phyloP scores from a whole-genome alignment of 495 filamentous ascomycete genomes.

The Astrothelium macrocarpum region DNA sequence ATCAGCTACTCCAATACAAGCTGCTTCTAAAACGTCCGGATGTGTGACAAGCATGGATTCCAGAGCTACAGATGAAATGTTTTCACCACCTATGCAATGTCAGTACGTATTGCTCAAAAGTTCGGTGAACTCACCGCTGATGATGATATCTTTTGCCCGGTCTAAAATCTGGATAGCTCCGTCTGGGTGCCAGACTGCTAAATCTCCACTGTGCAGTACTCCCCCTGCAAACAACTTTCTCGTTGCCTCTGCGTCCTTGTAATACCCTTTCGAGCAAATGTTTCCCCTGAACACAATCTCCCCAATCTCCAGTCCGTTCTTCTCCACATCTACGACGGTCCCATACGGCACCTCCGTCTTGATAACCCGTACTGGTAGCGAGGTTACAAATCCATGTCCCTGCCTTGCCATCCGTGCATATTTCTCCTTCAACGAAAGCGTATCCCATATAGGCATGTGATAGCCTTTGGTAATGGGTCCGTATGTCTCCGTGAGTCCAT shows the following conservation, averaged over 20 bases:
- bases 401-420: slow-evolving; percentile 85
- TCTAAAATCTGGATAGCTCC: slow-evolving; percentile 88
- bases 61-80: slow-evolving; percentile 87
- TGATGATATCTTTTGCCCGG: slow-evolving; percentile 94
- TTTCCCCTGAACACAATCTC: slow-evolving; percentile 89
- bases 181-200: slow-evolving; percentile 87
- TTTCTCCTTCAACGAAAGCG: slow-evolving; percentile 57
- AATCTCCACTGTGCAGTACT: slow-evolving; percentile 76
- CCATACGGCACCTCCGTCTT: slow-evolving; percentile 62
- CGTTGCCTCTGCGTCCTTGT: slow-evolving; percentile 82
- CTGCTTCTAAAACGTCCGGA: slow-evolving; percentile 80
- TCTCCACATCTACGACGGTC: slow-evolving; percentile 62
- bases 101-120: not conserved
- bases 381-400: slow-evolving; percentile 84
- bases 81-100: slow-evolving; percentile 65
- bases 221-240: slow-evolving; percentile 81
- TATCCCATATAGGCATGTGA: slow-evolving; percentile 70
- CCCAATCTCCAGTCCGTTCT: slow-evolving; percentile 80
- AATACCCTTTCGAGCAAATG: slow-evolving; percentile 85
- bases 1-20: slow-evolving; percentile 81
- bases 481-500: slow-evolving; percentile 92
- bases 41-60: slow-evolving; percentile 89
- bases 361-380: slow-evolving; percentile 71
- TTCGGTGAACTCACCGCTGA: slow-evolving; percentile 58
- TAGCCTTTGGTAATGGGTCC: slow-evolving; percentile 95